Evolutionary conservation across 768 basidiomycete species (phyloP), one percentile per base, ranked within the genome.

Genomic region (Suillus spraguei): DNA sequence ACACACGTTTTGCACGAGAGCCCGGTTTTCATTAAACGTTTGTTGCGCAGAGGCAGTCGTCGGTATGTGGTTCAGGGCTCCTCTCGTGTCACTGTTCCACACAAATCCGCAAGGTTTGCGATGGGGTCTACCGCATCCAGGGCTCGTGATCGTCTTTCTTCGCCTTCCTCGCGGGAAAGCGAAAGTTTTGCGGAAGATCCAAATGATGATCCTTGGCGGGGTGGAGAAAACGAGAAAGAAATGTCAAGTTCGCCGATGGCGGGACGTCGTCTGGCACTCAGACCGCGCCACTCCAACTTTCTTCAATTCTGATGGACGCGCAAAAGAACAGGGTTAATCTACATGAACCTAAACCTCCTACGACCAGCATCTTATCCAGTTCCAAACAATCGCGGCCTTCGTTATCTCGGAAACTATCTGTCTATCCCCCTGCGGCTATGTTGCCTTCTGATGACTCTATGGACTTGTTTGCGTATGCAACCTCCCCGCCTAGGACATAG

Each of bases 401-500:
- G 64, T 65, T n/a, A 64, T 62, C 16, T 39, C 39, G 24, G 22
- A 39, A 61, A 63, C 65, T 17, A 24, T 56, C 58, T 41, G 20
- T 52, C 39, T 66, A n/a, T 44, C 59, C 17, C 16, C 36, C 61
- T n/a, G 33, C 52, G 56, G 52, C 58, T 64, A 54, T 73, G 56
- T 61, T 68, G 17, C 60, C 67, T 49, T 86, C 84, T 13, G 84
- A 85, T 58, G 84, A 86, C 65, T 78, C 78, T 6, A 70, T 86
- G 66, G 76, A 86, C 72, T 71, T 85, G 62, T 85, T 85, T 69
- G 77, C 80, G 22, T 76, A 70, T 64, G 62, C 68, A 35, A 71
- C 68, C 49, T 76, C 76, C 20, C 77, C 79, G 0, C 71, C 76
- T 32, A 61, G 24, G 2, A 32, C 55, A 10, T 69, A 67, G 52